Evolutionary conservation across 164 flowering plant species (phyloP), one percentile per base, ranked within the genome.

Genomic region (Magnolia officinalis): DNA sequence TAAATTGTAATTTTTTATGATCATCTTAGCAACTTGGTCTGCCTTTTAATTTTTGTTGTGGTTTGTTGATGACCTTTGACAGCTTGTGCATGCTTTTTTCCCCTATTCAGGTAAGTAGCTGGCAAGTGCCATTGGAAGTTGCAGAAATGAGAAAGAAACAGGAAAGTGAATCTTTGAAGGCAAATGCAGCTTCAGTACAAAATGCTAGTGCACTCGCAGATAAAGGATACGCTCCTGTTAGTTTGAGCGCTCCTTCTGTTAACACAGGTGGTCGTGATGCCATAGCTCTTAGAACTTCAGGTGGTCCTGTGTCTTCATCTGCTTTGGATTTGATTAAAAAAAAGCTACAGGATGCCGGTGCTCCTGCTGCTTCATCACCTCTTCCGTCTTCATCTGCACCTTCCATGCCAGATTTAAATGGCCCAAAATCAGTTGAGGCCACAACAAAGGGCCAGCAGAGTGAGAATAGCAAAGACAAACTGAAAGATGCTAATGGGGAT

Each of bases 121-220:
- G 99, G 99, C 98, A 96, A 82, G 79, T 96, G 55, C 99, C 99
- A 10, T 29, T 66, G 50, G 99, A 93, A 80, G 94, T 96, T 67
- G 78, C 87, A 19, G 98, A 92, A 78, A 78, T 89, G 81, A 88
- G 81, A 84, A 89, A 83, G 86, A 89, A 89, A 82, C 93, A 85
- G 78, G 95, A 91, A 13, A 78, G 21, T 76, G 97, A 81, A 26
- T 10, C 75, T 70, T 68, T 79, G 63, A 86, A 82, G 63, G 87
- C 87, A 63, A 80, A 78, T 68, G 72, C 81, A 13, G 20, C 77
- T 21, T 67, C 86, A 52, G 81, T 82, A 70, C 81, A 85, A 77
- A 81, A 78, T 79, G 70, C 84, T 70, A 85, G 80, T 83, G 20
- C 64, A 19, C 50, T 71, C 75, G 72, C 79, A 72, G 96, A 90